Evolutionary conservation across 73 alveolate genomes (phyloP).

Genomic region (Tetrahymena malaccensis): DNA sequence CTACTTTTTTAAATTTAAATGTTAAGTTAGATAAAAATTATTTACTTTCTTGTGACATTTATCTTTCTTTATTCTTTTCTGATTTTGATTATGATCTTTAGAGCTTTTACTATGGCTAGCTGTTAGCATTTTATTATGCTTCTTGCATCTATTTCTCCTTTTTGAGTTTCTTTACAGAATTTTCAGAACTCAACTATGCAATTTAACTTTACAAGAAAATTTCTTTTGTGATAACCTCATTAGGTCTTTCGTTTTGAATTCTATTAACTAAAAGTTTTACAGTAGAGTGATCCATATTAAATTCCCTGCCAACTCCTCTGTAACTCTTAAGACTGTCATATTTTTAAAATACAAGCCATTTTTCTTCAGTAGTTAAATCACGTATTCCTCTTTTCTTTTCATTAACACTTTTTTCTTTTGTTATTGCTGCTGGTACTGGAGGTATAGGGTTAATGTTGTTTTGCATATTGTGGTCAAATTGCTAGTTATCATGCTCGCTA

Average conservation of each 20-base stretch:
- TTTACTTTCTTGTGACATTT: not conserved
- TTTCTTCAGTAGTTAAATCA: not conserved
- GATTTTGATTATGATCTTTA: not conserved
- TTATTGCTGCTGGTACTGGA: not conserved
- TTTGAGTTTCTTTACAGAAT: not conserved
- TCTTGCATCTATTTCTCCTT: not conserved
- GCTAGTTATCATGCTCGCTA: not conserved
- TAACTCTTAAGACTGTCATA: not conserved
- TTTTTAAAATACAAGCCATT: not conserved
- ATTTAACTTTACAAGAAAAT: not conserved
- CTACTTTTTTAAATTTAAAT: too few relatives aligned
- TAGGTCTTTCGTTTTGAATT: not conserved
- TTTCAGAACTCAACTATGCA: not conserved
- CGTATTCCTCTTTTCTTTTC: not conserved
- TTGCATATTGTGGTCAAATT: not conserved
- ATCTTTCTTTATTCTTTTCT: not conserved
- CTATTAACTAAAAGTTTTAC: not conserved
- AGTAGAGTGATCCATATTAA: not conserved
- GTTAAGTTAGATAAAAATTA: too few relatives aligned
- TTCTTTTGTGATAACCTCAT: not conserved
- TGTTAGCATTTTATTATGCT: not conserved
- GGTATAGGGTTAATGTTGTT: not conserved
- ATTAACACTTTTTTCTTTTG: not conserved
- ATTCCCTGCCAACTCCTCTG: not conserved
- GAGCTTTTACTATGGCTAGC: not conserved